Evolutionary conservation across 2,329 filamentous ascomycete species (phyloP), one percentile per base, ranked within the genome.

Genomic region (Cryphonectria parasitica): DNA sequence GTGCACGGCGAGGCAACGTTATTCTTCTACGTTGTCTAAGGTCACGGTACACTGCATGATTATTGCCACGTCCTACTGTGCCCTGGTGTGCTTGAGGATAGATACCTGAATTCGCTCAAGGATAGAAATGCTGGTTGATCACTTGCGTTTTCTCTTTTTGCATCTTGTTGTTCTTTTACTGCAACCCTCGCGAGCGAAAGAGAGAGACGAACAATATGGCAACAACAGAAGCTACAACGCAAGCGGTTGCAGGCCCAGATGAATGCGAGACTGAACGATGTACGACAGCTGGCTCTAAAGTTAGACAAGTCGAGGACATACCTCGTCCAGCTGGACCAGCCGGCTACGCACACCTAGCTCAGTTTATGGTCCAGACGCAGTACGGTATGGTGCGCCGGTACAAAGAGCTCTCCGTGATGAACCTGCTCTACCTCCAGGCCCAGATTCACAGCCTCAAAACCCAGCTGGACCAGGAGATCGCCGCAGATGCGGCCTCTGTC

Each of bases 261-360:
- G 19, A 22, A 19, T 22, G 6, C 45, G 45, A 49, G 19, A 49
- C 22, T 1, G 19, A 10, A 10, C 45, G 22, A n/a, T n/a, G 19
- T 6, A 49, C 22, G 6, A 49, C 45, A 49, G 45, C 19, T 49
- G 19, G 19, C 6, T 49, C 19, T 6, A 10, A 6, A 49, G 45
- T 22, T 19, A 49, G 45, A 6, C 45, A 39, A 13, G 43, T 5
- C 6, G 28, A 17, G 11, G 19, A 39, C 7, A 31, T 25, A 7
- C 31, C 28, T 15, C 43, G n/a, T 13, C 60, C 70, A 10, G 41
- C 25, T 11, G 25, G 58, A 10, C 61, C 41, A 17, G 67, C 60
- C 25, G 70, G 70, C 3, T 71, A 71, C 19, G 63, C 66, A n/a
- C 69, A 71, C 10, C 69, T 69, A 17, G 69, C 71, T 36, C 58